Evolutionary conservation across 495 filamentous ascomycete genomes (phyloP).

Genomic region (Podospora anserina): DNA sequence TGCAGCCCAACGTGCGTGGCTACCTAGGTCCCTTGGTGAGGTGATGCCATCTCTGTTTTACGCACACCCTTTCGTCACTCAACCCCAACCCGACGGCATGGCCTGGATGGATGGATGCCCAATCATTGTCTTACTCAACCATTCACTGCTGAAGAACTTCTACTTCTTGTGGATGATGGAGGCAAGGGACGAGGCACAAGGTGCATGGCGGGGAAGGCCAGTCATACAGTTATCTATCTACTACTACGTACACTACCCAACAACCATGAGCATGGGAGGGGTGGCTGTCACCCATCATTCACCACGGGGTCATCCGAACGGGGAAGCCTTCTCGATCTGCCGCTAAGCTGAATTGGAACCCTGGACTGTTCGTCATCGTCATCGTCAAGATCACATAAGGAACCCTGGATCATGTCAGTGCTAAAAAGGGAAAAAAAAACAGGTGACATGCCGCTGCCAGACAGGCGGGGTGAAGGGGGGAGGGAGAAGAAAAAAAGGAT

Average conservation of each 20-base stretch:
- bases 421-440: background rate
- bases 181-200: background rate
- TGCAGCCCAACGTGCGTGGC: slow-evolving; percentile 13
- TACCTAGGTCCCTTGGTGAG: background rate
- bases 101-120: background rate
- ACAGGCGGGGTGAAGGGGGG: background rate
- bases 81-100: background rate
- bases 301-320: background rate
- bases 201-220: background rate
- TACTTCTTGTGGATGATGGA: background rate
- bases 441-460: slow-evolving; percentile 8
- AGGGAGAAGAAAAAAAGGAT: background rate
- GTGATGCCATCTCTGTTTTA: background rate
- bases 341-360: background rate
- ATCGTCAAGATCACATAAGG: background rate
- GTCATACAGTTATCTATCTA: background rate
- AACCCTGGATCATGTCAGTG: background rate
- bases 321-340: background rate
- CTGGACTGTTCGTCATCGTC: background rate
- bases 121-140: background rate
- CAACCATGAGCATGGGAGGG: background rate
- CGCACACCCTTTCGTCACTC: background rate
- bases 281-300: background rate
- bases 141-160: background rate
- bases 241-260: background rate